Base-by-base conservation (phyloP, 768 basidiomycete genomes). In the Wakefieldia striispora region DNA sequence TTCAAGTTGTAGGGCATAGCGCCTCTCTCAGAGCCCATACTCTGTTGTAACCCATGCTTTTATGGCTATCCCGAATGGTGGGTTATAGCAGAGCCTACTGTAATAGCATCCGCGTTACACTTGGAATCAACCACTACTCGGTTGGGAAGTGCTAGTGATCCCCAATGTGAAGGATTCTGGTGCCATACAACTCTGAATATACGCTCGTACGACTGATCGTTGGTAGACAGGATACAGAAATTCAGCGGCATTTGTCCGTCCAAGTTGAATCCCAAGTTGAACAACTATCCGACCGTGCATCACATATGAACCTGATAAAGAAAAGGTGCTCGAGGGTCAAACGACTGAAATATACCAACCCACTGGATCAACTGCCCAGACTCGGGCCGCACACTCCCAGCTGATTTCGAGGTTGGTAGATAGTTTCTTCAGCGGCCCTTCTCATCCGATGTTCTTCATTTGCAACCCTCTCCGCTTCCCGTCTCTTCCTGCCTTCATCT, bases 401-500 rank as follows among this genome's bases (percentile, higher is more conserved):
- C 26, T 64, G 69, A 37, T 56, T 65, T 55, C 59, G 70, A 50
- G 75, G 52, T 40, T 59, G 68, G 42, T 66, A 63, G 45, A 78
- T 63, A 26, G 69, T 69, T 38, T 81, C 81, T 50, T 89, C 86
- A 10, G 78, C 77, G 39, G 63, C 62, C 24, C 70, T 66, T 57
- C 82, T 69, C 58, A 75, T 53, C 56, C 70, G 69, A 26, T 63
- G 68, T 62, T 79, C 80, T 54, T 83, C 74, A 45, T 77, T 72
- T 38, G 74, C 70, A 49, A 70, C 61, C 67, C 70, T 70, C 65
- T 86, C 85, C 5, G 80, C 79, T 46, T 84, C 82, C 54, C 76
- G 74, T 42, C 86, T 72, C 50, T 78, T 76, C 50, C 71, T 70
- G 16, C 70, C 68, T 63, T 88, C 88, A 33, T 81, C 78, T 57